Conservation (phyloP, 164 flowering plant genomes). For the Euptelea pleiosperma region DNA sequence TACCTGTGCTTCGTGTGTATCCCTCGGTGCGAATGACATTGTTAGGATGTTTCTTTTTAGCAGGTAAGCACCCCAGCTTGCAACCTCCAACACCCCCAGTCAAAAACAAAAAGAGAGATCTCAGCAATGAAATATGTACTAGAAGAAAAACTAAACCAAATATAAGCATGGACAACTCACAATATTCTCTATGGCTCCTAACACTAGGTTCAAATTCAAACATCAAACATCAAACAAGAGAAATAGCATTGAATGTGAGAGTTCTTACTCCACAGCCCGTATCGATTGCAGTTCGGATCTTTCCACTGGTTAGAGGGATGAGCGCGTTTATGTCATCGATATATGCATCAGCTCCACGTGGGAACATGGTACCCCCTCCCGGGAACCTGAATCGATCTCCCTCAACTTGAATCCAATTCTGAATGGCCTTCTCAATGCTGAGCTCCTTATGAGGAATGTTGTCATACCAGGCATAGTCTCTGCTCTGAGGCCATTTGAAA, state of each 20-base stretch:
- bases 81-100: constrained; percentile 53
- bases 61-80: constrained; percentile 96
- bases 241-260: background rate
- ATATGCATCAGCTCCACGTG: constrained; percentile 92
- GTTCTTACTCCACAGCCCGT: constrained; percentile 92
- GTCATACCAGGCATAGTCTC: constrained; percentile 91
- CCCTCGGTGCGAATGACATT: constrained; percentile 99
- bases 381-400: constrained; percentile 90
- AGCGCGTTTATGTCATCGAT: constrained; percentile 80
- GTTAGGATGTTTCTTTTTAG: constrained; percentile 72
- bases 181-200: no score
- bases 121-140: background rate
- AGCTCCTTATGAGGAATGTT: constrained; percentile 95
- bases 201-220: no score
- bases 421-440: constrained; percentile 91
- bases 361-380: constrained; percentile 98
- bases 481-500: constrained; percentile 95
- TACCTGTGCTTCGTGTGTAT: constrained; percentile 97
- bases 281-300: constrained; percentile 86
- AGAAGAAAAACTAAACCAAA: no score
- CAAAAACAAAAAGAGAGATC: constrained; percentile 3
- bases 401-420: constrained; percentile 96
- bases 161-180: no score
- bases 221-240: background rate
- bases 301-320: constrained; percentile 69